Percentiles rank a stretch among this genome's conserved stretches.
Evolutionary conservation across 2,329 filamentous ascomycete genomes (phyloP).

Genomic region (Aureobasidium vineae): DNA sequence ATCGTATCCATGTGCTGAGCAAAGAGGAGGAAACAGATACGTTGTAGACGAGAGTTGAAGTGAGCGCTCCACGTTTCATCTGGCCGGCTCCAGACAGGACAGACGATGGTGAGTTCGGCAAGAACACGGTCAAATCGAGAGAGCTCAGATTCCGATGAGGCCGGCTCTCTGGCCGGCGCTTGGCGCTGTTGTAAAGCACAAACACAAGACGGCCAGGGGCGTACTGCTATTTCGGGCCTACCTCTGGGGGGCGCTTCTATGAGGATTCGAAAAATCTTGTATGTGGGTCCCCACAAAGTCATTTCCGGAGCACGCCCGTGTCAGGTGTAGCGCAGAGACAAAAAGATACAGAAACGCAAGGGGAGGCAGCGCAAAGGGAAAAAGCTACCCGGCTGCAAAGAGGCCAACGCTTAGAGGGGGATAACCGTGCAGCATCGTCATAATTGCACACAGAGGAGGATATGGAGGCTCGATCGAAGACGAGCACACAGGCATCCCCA

Average conservation of each 20-base stretch:
- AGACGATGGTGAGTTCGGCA: neutral
- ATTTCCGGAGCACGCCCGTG: constrained; percentile 21
- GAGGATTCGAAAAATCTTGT: constrained; percentile 26
- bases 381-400: constrained; percentile 18
- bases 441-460: constrained; percentile 13
- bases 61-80: constrained; percentile 9
- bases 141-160: constrained; percentile 1
- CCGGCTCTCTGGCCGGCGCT: constrained; percentile 4
- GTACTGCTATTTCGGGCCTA: constrained; percentile 24
- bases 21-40: neutral
- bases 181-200: constrained; percentile 16
- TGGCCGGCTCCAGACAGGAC: neutral
- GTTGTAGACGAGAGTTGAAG: constrained; percentile 2
- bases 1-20: neutral
- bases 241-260: constrained; percentile 24
- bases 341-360: constrained; percentile 18
- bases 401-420: constrained; percentile 11
- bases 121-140: constrained; percentile 9
- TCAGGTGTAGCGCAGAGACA: constrained; percentile 20
- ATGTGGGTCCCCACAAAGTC: constrained; percentile 26
- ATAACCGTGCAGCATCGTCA: constrained; percentile 21
- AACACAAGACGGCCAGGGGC: constrained; percentile 17
- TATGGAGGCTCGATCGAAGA: neutral
- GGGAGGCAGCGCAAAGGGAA: neutral
- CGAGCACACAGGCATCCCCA: constrained; percentile 14